Percentiles rank a stretch among this genome's conserved stretches.
Conservation (phyloP, 148 eudicot species). For the Silene latifolia region DNA sequence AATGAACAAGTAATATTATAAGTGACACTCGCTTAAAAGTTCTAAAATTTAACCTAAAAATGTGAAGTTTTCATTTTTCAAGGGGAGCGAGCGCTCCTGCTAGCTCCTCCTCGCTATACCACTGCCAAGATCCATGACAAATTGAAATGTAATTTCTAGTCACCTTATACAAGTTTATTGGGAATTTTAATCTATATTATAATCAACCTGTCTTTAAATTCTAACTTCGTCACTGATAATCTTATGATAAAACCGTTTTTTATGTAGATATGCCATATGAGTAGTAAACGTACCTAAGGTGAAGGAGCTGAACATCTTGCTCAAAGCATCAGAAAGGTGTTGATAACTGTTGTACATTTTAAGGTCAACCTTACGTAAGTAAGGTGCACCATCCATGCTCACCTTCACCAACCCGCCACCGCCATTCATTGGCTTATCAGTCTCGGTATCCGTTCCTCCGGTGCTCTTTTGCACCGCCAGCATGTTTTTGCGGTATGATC, state of each 20-base stretch:
- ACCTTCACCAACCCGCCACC: slow-evolving; percentile 58
- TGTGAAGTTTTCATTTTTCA: too few species aligned
- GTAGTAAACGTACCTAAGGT: slow-evolving; percentile 42
- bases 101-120: too few species aligned
- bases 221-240: not conserved
- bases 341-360: slow-evolving; percentile 67
- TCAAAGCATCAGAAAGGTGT: slow-evolving; percentile 72
- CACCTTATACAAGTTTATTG: too few species aligned
- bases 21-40: too few species aligned
- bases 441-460: slow-evolving; percentile 24
- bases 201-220: too few species aligned
- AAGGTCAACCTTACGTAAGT: slow-evolving; percentile 83
- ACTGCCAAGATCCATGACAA: too few species aligned
- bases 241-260: not conserved
- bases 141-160: too few species aligned
- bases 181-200: too few species aligned
- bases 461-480: slow-evolving; percentile 54
- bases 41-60: too few species aligned
- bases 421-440: slow-evolving; percentile 25
- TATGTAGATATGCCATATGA: too few species aligned
- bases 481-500: slow-evolving; percentile 71
- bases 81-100: too few species aligned
- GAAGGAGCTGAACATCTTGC: slow-evolving; percentile 78
- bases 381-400: slow-evolving; percentile 92
- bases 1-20: too few species aligned